Evolutionary conservation across 345 rosid genomes (phyloP).

Genomic region (Rhizophora mangle): DNA sequence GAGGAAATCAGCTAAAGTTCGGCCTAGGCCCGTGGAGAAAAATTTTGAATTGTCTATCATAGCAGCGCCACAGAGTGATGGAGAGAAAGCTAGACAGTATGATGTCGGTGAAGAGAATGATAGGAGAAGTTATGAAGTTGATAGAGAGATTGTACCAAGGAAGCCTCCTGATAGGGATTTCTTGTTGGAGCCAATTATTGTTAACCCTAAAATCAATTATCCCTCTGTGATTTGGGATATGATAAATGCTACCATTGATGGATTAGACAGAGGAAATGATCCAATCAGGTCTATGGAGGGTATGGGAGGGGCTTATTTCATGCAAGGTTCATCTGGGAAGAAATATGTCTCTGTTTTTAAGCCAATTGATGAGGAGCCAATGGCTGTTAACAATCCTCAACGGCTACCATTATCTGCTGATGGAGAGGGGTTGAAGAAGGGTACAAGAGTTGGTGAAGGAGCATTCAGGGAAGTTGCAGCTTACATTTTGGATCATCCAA

Average conservation of each 20-base stretch:
- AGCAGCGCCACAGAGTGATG: constrained; percentile 33
- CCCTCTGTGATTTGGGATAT: constrained; percentile 31
- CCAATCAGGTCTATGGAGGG: constrained; percentile 46
- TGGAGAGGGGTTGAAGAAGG: constrained; percentile 45
- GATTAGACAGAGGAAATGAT: constrained; percentile 28
- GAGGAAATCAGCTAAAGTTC: constrained; percentile 60
- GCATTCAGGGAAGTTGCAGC: constrained; percentile 50
- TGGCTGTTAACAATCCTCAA: constrained; percentile 40
- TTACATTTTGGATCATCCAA: constrained; percentile 46
- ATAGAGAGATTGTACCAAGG: constrained; percentile 7
- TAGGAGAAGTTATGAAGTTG: constrained; percentile 16
- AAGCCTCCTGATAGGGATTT: constrained; percentile 17
- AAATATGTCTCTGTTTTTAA: constrained; percentile 45
- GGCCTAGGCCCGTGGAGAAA: constrained; percentile 60
- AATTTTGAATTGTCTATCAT: constrained; percentile 57
- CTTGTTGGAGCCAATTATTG: constrained; percentile 30
- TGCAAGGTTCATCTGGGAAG: constrained; percentile 38
- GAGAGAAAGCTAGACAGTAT: constrained; percentile 14
- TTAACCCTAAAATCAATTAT: constrained; percentile 31
- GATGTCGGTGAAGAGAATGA: constrained; percentile 23
- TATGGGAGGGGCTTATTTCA: constrained; percentile 46
- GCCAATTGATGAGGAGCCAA: constrained; percentile 51
- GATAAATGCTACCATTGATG: constrained; percentile 34
- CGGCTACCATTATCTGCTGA: constrained; percentile 35
- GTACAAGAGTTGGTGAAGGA: constrained; percentile 47